Evolutionary conservation across 331 rosid species (phyloP).

Genomic region (Quercus tomentella): DNA sequence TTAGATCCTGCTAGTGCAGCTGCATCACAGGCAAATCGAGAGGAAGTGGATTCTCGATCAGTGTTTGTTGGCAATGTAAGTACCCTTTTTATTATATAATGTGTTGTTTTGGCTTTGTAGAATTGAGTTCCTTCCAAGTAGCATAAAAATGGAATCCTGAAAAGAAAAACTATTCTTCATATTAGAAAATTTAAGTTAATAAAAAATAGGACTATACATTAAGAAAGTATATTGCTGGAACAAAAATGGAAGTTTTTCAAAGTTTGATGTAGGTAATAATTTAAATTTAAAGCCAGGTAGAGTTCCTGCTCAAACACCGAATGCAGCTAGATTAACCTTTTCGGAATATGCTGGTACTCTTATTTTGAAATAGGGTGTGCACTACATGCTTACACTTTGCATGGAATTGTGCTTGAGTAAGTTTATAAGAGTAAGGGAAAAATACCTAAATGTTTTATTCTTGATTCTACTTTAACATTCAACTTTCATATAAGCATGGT

Average conservation of each 20-base stretch:
- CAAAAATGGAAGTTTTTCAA: neutral
- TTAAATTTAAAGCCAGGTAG: neutral
- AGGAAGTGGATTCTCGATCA: slow-evolving; percentile 81
- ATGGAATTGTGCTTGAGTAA: neutral
- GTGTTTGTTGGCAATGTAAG: slow-evolving; percentile 91
- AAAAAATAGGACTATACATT: neutral
- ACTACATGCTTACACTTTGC: neutral
- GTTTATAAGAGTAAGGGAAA: neutral
- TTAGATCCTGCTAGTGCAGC: slow-evolving; percentile 62
- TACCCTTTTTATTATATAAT: neutral
- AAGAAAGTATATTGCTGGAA: neutral
- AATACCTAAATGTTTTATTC: neutral
- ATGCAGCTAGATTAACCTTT: neutral
- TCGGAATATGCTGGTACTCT: neutral
- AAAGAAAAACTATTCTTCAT: neutral
- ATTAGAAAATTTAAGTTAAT: neutral
- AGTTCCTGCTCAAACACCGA: neutral
- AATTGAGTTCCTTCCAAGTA: neutral
- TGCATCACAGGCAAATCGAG: slow-evolving; percentile 62
- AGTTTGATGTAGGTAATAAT: neutral
- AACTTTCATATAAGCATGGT: neutral
- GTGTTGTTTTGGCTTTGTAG: neutral
- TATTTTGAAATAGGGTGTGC: neutral
- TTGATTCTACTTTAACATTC: neutral
- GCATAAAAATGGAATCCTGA: too few relatives aligned